These are phyloP conservation scores for Umbelopsis ramanniana DNA, from an alignment of 192 early-diverging fungal species.

Conservation along the genomic window DNA sequence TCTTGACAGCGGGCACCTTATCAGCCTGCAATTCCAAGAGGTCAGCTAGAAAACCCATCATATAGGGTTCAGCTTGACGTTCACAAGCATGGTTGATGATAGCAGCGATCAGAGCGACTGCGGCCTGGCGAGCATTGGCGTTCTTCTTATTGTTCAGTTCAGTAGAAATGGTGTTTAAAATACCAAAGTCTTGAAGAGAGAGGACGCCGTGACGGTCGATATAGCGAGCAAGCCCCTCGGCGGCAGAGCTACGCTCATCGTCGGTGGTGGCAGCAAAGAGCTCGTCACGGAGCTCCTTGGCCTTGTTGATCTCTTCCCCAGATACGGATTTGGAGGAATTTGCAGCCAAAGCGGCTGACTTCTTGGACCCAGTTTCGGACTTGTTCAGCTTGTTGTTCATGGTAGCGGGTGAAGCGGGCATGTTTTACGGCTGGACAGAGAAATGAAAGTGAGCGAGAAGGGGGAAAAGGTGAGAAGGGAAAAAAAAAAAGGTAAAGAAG, in stretches of 20 bases:
- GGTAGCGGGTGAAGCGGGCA: conserved; percentile 38
- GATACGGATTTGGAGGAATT: conserved; percentile 1
- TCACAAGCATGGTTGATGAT: conserved; percentile 55
- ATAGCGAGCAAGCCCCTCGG: conserved; percentile 36
- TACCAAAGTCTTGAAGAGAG: conserved; percentile 59
- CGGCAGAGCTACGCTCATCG: conserved; percentile 33
- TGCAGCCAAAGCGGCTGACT: conserved; percentile 31
- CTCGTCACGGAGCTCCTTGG: conserved; percentile 37
- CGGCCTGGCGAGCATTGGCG: conserved; percentile 64
- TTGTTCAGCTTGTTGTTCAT: conserved; percentile 33
- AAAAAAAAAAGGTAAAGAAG: conserved; percentile 20
- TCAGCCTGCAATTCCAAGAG: conserved; percentile 66
- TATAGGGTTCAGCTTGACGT: conserved; percentile 72
- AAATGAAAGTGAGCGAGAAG: conserved; percentile 20
- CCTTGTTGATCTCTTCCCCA: conserved; percentile 35
- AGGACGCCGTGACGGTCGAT: conserved; percentile 62
- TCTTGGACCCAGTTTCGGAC: conserved; percentile 30
- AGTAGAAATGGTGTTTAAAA: conserved; percentile 61
- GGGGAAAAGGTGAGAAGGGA: conserved; percentile 17
- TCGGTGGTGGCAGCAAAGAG: conserved; percentile 33
- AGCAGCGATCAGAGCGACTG: conserved; percentile 60
- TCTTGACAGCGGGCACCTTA: conserved; percentile 47
- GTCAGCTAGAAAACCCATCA: conserved; percentile 65
- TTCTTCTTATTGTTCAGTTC: conserved; percentile 75
- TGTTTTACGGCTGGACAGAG: conserved; percentile 23